These are phyloP conservation scores for Lodderomyces orthopsilosis DNA, from an alignment of 1,139 yeast species.

Conservation along the genomic window DNA sequence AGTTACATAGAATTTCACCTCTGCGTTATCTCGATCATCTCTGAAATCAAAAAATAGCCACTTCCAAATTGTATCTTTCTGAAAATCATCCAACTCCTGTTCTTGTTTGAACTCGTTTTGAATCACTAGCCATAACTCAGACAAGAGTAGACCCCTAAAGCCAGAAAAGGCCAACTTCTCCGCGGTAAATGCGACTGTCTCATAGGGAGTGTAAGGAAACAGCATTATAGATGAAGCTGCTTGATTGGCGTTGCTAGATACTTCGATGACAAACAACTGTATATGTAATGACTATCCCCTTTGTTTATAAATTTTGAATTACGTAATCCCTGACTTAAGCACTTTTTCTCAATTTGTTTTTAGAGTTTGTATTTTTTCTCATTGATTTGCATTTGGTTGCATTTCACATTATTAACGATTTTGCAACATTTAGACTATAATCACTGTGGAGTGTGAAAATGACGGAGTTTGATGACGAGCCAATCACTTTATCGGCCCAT, in stretches of 20 bases:
- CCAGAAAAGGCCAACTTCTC: constrained; percentile 39
- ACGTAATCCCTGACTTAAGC: background rate
- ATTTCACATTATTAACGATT: background rate
- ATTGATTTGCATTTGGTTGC: background rate
- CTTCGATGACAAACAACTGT: background rate
- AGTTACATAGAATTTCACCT: constrained; percentile 20
- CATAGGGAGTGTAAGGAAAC: constrained; percentile 29
- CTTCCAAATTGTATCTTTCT: constrained; percentile 39
- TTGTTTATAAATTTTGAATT: background rate
- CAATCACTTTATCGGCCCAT: constrained; percentile 55
- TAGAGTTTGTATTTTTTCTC: background rate
- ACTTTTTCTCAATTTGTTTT: background rate
- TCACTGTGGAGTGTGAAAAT: background rate
- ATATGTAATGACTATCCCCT: background rate
- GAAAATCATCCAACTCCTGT: constrained; percentile 26
- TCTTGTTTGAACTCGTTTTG: constrained; percentile 18
- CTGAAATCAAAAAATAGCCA: constrained; percentile 31
- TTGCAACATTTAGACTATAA: background rate
- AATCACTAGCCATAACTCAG: constrained; percentile 32
- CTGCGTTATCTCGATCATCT: constrained; percentile 13
- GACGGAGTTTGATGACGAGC: constrained; percentile 43
- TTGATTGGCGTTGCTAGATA: background rate
- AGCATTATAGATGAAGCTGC: constrained; percentile 13
- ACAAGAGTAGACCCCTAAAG: constrained; percentile 27
- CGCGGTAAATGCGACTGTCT: constrained; percentile 26